Base-by-base conservation (phyloP, 2,329 filamentous ascomycete species). In the Penicillium sp. region DNA sequence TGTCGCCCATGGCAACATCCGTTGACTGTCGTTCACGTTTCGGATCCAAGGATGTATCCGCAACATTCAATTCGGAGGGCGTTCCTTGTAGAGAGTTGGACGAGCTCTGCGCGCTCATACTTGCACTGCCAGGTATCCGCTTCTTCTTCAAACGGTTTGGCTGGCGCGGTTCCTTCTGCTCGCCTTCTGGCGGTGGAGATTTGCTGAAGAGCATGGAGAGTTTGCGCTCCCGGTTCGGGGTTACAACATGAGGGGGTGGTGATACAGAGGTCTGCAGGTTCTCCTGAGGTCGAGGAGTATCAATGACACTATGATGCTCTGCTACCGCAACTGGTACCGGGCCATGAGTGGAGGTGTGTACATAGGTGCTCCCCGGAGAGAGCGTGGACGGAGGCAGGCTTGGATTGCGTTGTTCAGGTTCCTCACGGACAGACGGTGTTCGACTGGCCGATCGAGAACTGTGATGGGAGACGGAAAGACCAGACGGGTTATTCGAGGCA, bases 131-230 rank as follows among this genome's bases (percentile, higher is more conserved):
- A 0, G 89, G 86, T 49, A 88, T 77, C n/a, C 75, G 81, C 72
- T 90, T 96, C 78, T 97, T 97, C 70, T 87, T 88, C 46, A 99
- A 76, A 72, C 96, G 96, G 65, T 96, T 96, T 0, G 91, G 90
- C 67, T 87, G 87, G 41, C 89, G 83, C 8, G 65, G 71, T 62
- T 81, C 85, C 56, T 86, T 86, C 33, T 76, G 71, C 3, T 74
- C 80, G 38, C 83, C 81, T 24, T 75, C 79, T 0, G 80, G 79
- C 1, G 87, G 84, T 2, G 88, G 86, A 57, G 86, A 81, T 63
- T 88, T 75, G 24, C 65, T 81, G 64, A 95, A 88, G 33, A 95
- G 75, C 63, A 77, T 83, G 46, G 87, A 79, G 49, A 95, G 70
- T 53, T 83, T 86, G 27, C 85, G 82, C 50, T 91, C 88, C 55